These are phyloP conservation scores for Penicillium sclerotigenum DNA, from an alignment of 2,329 filamentous ascomycete species.

Conservation along the genomic window DNA sequence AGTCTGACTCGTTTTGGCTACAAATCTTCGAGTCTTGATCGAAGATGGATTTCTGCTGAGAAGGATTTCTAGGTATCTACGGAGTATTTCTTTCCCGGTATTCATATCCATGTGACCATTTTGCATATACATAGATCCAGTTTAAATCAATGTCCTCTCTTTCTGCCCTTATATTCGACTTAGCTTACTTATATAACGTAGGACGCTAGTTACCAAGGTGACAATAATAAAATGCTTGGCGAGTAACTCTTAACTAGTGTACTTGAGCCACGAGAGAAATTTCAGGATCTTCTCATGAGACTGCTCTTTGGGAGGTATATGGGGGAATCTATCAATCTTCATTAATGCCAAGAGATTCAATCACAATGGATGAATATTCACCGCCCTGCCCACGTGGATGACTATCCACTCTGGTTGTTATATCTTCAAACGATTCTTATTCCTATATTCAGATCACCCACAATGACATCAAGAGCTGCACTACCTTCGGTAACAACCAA, in stretches of 20 bases:
- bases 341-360: constrained; percentile 1
- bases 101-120: not conserved
- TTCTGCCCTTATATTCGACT: not conserved
- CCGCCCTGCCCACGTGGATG: not conserved
- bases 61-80: not conserved
- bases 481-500: constrained; percentile 23
- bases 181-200: not conserved
- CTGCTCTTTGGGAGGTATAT: not conserved
- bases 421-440: not conserved
- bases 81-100: not conserved
- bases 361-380: not conserved
- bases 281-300: not conserved
- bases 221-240: not conserved
- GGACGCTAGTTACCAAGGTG: not conserved
- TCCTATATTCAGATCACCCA: constrained; percentile 8
- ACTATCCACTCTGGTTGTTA: not conserved
- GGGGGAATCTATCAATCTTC: not conserved
- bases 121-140: not conserved
- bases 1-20: not conserved
- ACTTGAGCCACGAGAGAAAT: not conserved
- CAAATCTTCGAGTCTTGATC: no score
- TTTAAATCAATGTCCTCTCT: not conserved
- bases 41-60: not conserved
- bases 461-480: constrained; percentile 19
- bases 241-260: not conserved